A percentile compares a stretch with the other conserved stretches of the same genome.
phyloP scores from a whole-genome alignment of 2,329 filamentous ascomycete species.

The Fonsecaea pugnacius region DNA sequence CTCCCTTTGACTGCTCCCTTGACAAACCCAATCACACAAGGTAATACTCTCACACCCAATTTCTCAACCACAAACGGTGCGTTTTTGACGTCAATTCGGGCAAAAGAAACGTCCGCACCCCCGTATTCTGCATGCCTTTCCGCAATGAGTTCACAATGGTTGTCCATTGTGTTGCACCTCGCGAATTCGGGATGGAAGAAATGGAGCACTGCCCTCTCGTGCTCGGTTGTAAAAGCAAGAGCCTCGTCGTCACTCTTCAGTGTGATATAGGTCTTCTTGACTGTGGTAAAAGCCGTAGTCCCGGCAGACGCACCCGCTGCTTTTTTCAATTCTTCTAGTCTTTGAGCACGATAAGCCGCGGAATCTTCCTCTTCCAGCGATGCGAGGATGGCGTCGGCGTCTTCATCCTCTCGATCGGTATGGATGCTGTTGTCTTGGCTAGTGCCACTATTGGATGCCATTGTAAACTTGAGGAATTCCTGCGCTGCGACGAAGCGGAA shows the following conservation, averaged over 20 bases:
- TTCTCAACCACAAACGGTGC: constrained; percentile 55
- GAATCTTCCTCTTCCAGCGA: constrained; percentile 60
- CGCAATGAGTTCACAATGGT: constrained; percentile 56
- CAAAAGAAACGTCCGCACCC: constrained; percentile 48
- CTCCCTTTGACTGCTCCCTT: constrained; percentile 52
- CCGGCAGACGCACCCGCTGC: constrained; percentile 14
- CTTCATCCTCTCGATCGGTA: constrained; percentile 51
- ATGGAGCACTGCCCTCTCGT: constrained; percentile 63
- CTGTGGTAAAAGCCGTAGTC: constrained; percentile 25
- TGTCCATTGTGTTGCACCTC: constrained; percentile 66
- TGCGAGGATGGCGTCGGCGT: constrained; percentile 65
- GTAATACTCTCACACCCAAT: constrained; percentile 51
- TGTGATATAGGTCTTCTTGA: constrained; percentile 43
- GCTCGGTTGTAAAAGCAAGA: constrained; percentile 64
- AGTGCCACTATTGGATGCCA: constrained; percentile 1
- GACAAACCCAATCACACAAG: constrained; percentile 55
- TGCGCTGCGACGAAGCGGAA: neutral
- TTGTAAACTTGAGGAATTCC: neutral
- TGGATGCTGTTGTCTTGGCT: constrained; percentile 1
- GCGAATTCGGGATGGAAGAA: constrained; percentile 69
- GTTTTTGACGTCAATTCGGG: constrained; percentile 51
- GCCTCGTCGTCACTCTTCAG: constrained; percentile 59
- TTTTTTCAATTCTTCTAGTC: constrained; percentile 28
- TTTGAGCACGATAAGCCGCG: constrained; percentile 56
- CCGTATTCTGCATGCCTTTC: constrained; percentile 41